phyloP scores from a whole-genome alignment of 345 rosid genomes.

The Rhizophora mangle region DNA sequence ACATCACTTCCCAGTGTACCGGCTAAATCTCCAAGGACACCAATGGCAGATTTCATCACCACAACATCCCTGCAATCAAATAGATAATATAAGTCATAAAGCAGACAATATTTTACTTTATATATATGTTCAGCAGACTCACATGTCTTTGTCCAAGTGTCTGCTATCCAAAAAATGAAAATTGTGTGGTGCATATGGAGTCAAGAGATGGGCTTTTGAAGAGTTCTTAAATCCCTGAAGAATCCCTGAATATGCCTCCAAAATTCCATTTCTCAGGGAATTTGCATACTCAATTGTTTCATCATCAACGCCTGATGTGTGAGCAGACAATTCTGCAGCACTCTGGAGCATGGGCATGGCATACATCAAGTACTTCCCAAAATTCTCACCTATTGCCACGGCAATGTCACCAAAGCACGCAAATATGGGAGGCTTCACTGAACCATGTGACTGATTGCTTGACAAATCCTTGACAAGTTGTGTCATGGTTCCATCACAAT shows the following conservation, averaged over 20 bases:
- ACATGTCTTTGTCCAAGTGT: slow-evolving; percentile 68
- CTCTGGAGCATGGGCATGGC: slow-evolving; percentile 21
- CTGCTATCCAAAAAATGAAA: slow-evolving; percentile 65
- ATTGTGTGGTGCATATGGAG: slow-evolving; percentile 54
- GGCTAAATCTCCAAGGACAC: slow-evolving; percentile 65
- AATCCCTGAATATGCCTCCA: slow-evolving; percentile 18
- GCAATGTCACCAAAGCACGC: slow-evolving; percentile 16
- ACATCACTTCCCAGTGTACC: slow-evolving; percentile 66
- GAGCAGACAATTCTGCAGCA: slow-evolving; percentile 16
- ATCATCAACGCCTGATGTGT: slow-evolving; percentile 10
- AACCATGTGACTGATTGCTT: slow-evolving; percentile 11
- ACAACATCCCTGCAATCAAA: slow-evolving; percentile 47
- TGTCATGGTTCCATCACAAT: slow-evolving; percentile 15
- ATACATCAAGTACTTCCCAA: slow-evolving; percentile 14
- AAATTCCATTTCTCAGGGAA: slow-evolving; percentile 17
- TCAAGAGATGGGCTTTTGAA: slow-evolving; percentile 48
- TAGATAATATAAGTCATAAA: slow-evolving; percentile 6
- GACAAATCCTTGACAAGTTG: slow-evolving; percentile 18
- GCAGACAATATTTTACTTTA: neutral
- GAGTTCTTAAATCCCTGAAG: slow-evolving; percentile 11
- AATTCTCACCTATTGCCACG: slow-evolving; percentile 16
- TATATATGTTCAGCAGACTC: slow-evolving; percentile 15
- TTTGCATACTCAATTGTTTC: slow-evolving; percentile 14
- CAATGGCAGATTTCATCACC: slow-evolving; percentile 69
- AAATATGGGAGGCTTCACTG: slow-evolving; percentile 19